A percentile compares a stretch with the other conserved stretches of the same genome.
These are phyloP conservation scores for Vaccinium darrowii DNA, from an alignment of 148 eudicot genomes.

Conservation along the genomic window DNA sequence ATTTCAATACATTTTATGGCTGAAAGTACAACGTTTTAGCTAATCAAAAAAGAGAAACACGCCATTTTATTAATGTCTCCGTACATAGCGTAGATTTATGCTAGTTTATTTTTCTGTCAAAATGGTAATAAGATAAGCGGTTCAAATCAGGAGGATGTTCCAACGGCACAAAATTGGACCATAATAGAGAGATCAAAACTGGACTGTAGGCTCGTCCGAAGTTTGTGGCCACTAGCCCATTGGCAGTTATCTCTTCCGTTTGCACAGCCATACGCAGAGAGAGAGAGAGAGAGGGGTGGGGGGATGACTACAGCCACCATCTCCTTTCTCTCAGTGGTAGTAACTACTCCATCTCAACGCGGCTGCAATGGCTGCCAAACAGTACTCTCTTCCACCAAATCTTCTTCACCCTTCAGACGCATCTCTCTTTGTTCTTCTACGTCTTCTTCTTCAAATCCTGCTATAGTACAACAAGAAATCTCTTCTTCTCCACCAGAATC, in stretches of 20 bases:
- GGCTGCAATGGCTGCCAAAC: conserved; percentile 2
- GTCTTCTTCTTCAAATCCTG: conserved; percentile 32
- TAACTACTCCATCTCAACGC: background rate
- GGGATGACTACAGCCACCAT: background rate
- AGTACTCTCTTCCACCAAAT: background rate
- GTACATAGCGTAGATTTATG: too few relatives aligned
- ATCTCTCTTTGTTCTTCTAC: background rate
- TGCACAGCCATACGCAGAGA: background rate
- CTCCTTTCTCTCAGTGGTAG: background rate
- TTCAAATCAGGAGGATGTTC: too few relatives aligned
- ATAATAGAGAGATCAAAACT: too few relatives aligned
- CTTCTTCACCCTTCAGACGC: background rate
- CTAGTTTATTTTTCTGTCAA: too few relatives aligned
- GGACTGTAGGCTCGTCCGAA: background rate
- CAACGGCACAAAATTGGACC: too few relatives aligned
- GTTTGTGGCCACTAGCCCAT: background rate
- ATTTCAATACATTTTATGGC: too few relatives aligned
- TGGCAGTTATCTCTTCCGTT: background rate
- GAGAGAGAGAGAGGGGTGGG: background rate
- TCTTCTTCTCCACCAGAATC: conserved; percentile 16
- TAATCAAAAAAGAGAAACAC: too few relatives aligned
- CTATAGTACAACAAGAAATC: conserved; percentile 27
- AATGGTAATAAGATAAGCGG: too few relatives aligned
- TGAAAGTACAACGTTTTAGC: too few relatives aligned
- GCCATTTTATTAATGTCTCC: too few relatives aligned